Percentiles rank a stretch among this genome's conserved stretches.
These are phyloP conservation scores for Fomitopsis palustris DNA, from an alignment of 1,284 basidiomycete species.

Conservation along the genomic window DNA sequence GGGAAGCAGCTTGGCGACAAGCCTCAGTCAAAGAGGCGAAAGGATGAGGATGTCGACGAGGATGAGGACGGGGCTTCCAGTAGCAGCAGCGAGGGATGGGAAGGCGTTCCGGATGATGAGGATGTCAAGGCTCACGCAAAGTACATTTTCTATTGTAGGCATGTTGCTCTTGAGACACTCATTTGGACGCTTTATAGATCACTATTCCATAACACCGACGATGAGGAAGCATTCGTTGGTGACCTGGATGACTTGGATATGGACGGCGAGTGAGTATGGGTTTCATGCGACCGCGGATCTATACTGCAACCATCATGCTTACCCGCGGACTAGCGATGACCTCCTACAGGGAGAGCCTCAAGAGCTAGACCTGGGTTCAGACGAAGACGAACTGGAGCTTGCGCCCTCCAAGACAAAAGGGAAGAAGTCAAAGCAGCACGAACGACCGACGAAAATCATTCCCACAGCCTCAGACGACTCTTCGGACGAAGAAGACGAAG, in stretches of 20 bases:
- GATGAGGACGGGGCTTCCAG: conserved; percentile 22
- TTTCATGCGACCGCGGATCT: not conserved
- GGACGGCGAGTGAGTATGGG: conserved; percentile 32
- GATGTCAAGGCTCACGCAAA: conserved; percentile 40
- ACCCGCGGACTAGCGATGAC: conserved; percentile 32
- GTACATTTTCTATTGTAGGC: conserved; percentile 30
- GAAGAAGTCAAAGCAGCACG: conserved; percentile 52
- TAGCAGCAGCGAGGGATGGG: conserved; percentile 52
- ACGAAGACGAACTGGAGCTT: conserved; percentile 41
- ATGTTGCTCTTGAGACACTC: not conserved
- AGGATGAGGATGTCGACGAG: conserved; percentile 22
- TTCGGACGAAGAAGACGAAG: conserved; percentile 49
- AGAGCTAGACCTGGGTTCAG: conserved; percentile 68
- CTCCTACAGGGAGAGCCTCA: conserved; percentile 48
- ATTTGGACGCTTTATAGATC: conserved; percentile 30
- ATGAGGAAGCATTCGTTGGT: conserved; percentile 41
- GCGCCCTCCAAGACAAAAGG: conserved; percentile 32
- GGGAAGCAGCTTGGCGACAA: conserved; percentile 19
- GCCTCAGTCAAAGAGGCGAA: conserved; percentile 30
- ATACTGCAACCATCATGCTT: conserved; percentile 2
- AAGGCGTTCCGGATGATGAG: conserved; percentile 51
- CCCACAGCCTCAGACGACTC: conserved; percentile 46
- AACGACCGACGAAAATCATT: conserved; percentile 47
- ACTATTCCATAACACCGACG: conserved; percentile 49
- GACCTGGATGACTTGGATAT: conserved; percentile 47